Percentiles rank a stretch among this genome's conserved stretches.
Conservation (phyloP, 805 yeast genomes). For the Schwanniomyces sp. region DNA sequence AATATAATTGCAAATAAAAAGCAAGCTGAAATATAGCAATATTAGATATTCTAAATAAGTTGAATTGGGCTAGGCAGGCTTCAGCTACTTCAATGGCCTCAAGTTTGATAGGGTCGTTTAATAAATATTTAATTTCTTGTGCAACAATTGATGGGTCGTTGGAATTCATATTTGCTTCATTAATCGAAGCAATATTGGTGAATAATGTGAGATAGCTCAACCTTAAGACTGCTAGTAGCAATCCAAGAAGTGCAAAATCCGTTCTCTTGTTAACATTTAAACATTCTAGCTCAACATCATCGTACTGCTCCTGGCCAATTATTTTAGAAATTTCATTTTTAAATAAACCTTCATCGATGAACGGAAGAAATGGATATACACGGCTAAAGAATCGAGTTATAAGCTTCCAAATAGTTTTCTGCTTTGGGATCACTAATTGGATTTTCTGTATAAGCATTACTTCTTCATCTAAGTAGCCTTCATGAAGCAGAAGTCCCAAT, state of each 20-base stretch:
- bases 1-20: slow-evolving; percentile 52
- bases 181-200: slow-evolving; percentile 29
- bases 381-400: slow-evolving; percentile 58
- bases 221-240: slow-evolving; percentile 32
- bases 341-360: slow-evolving; percentile 58
- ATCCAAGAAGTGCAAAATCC: slow-evolving; percentile 36
- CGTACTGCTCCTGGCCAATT: slow-evolving; percentile 37
- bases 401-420: slow-evolving; percentile 53
- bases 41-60: slow-evolving; percentile 37
- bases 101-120: slow-evolving; percentile 31
- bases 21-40: slow-evolving; percentile 54
- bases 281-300: slow-evolving; percentile 16
- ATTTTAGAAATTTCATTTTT: slow-evolving; percentile 42
- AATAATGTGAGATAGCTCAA: slow-evolving; percentile 35
- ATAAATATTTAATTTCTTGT: slow-evolving; percentile 24
- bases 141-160: slow-evolving; percentile 18
- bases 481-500: slow-evolving; percentile 33
- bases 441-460: slow-evolving; percentile 42
- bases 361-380: slow-evolving; percentile 66
- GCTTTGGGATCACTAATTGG: slow-evolving; percentile 49
- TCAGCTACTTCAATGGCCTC: slow-evolving; percentile 33
- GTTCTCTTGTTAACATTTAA: slow-evolving; percentile 28
- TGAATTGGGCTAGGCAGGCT: slow-evolving; percentile 35
- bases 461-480: slow-evolving; percentile 29
- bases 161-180: slow-evolving; percentile 26